Evolutionary conservation across 2,329 filamentous ascomycete genomes (phyloP), one percentile per base, ranked within the genome.

Genomic region (Capronia americana): DNA sequence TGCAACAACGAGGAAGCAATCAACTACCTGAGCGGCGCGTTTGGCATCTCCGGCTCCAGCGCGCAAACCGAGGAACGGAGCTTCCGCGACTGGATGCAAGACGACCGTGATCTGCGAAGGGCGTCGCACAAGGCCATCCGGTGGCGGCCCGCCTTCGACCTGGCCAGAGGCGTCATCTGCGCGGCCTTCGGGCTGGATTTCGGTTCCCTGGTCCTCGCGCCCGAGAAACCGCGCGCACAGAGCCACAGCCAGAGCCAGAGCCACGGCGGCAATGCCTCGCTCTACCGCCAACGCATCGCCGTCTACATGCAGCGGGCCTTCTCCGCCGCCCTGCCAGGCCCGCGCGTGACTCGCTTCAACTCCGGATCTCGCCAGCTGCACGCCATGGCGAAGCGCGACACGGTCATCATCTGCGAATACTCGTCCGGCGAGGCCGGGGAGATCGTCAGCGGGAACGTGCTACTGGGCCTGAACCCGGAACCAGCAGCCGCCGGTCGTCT

Each of bases 11-110:
- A 60, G 60, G 61, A 67, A 38, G 61, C 65, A 6, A 12, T 67
- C 23, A 58, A 64, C 34, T 60, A 48, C 26, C 50, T 67, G 23
- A 61, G 46, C 48, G 59, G 41, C 24, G 38, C 53, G 44, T 67
- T 34, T 20, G 46, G 61, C 38, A 60, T 67, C 48, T 55, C 34
- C 41, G 50, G 51, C 61, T 53, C 61, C 14, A 60, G 56, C 48
- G 12, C 41, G 14, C 32, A 67, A 28, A 54, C 23, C 7, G 61
- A 48, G 14, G 65, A 67, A 32, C 23, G 61, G 11, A 64, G 55
- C 62, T 59, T 67, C 26, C 56, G 62, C 17, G 65, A 67, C 41
- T 67, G 65, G 65, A 67, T 67, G 54, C 65, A 60, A 28, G 65
- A 58, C 12, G 56, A 67, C 26, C 41, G 41, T 20, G 57, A 30